Evolutionary conservation across 768 basidiomycete genomes (phyloP).

Genomic region (Amyloporia xantha): DNA sequence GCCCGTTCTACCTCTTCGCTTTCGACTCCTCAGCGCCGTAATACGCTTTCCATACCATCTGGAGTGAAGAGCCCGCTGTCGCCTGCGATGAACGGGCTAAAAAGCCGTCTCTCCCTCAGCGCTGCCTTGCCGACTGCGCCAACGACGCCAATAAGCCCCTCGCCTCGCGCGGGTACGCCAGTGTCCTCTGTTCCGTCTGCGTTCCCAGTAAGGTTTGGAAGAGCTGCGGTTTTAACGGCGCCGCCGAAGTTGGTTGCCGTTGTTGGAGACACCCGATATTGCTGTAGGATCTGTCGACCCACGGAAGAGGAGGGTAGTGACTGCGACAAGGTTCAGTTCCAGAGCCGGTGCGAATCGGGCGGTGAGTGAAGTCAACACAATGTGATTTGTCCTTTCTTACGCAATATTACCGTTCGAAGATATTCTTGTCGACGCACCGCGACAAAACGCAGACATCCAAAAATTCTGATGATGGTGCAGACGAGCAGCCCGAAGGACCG

Average conservation of each 20-base stretch:
- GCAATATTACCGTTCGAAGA: constrained; percentile 33
- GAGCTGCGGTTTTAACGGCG: constrained; percentile 72
- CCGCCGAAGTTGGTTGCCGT: constrained; percentile 80
- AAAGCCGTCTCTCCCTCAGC: constrained; percentile 36
- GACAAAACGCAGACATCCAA: constrained; percentile 36
- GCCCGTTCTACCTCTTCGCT: constrained; percentile 47
- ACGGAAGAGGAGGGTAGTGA: constrained; percentile 75
- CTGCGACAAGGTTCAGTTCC: constrained; percentile 83
- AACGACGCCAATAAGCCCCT: constrained; percentile 37
- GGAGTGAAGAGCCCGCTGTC: constrained; percentile 29
- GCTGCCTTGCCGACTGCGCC: constrained; percentile 35
- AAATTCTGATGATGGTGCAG: constrained; percentile 20
- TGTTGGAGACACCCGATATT: constrained; percentile 82
- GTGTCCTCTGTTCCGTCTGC: constrained; percentile 18
- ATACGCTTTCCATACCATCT: constrained; percentile 20
- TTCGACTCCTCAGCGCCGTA: constrained; percentile 37
- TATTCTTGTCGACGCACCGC: constrained; percentile 78
- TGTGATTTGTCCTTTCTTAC: neutral
- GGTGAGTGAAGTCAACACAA: no score
- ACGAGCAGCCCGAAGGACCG: constrained; percentile 12
- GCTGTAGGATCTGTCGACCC: constrained; percentile 88
- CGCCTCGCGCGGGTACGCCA: constrained; percentile 29
- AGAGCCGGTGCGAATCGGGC: constrained; percentile 75
- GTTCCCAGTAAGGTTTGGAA: constrained; percentile 45
- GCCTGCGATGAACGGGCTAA: constrained; percentile 17